Evolutionary conservation across 495 filamentous ascomycete genomes (phyloP).

Genomic region (Neurospora sp.): DNA sequence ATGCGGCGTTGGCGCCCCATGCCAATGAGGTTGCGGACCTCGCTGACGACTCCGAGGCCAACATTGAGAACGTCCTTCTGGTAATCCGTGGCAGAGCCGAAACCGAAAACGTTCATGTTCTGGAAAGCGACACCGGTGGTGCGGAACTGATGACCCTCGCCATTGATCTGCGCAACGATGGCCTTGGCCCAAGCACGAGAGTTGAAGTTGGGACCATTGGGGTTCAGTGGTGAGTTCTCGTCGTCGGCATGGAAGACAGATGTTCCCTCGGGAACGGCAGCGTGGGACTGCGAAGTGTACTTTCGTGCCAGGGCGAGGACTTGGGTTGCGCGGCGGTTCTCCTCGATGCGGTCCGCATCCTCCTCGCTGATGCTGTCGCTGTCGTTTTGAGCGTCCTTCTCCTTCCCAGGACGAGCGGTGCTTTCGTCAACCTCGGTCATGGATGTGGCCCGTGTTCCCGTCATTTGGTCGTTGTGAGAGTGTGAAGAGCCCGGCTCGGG

Average conservation of each 20-base stretch:
- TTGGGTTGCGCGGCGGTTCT: slow-evolving; percentile 30
- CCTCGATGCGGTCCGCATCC: slow-evolving; percentile 27
- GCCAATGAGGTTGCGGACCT: slow-evolving; percentile 40
- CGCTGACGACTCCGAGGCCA: slow-evolving; percentile 44
- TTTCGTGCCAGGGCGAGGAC: slow-evolving; percentile 37
- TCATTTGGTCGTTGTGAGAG: slow-evolving; percentile 13
- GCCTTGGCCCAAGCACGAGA: slow-evolving; percentile 46
- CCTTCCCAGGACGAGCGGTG: slow-evolving; percentile 4
- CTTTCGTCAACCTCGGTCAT: slow-evolving; percentile 22
- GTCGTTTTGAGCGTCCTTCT: slow-evolving; percentile 16
- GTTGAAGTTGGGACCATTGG: slow-evolving; percentile 42
- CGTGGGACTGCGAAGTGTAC: slow-evolving; percentile 36
- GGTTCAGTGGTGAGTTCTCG: slow-evolving; percentile 40
- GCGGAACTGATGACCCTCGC: slow-evolving; percentile 35
- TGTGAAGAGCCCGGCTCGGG: slow-evolving; percentile 9
- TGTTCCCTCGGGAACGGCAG: slow-evolving; percentile 11
- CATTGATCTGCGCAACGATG: slow-evolving; percentile 35
- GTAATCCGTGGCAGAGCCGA: slow-evolving; percentile 66
- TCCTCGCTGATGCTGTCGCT: slow-evolving; percentile 23
- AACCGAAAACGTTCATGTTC: slow-evolving; percentile 68
- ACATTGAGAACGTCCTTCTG: slow-evolving; percentile 65
- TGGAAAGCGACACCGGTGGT: slow-evolving; percentile 46
- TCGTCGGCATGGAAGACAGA: slow-evolving; percentile 29
- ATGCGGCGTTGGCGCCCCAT: slow-evolving; percentile 48
- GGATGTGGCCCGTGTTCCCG: slow-evolving; percentile 25